Percentiles rank a stretch among this genome's conserved stretches.
Evolutionary conservation across 1,139 yeast genomes (phyloP).

Genomic region (Blastobotrys capitulatus): DNA sequence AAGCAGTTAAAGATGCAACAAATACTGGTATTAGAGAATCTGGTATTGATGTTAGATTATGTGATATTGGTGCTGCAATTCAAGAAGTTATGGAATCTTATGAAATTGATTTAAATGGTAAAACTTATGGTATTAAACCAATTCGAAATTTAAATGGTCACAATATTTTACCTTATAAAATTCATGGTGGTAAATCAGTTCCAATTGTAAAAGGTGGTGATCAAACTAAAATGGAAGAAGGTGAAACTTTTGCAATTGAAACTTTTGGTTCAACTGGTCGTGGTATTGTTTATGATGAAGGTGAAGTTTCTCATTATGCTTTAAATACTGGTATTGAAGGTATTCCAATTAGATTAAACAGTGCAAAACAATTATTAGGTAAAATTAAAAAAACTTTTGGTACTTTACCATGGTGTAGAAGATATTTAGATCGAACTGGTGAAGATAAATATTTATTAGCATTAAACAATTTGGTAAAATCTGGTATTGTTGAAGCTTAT

Average conservation of each 20-base stretch:
- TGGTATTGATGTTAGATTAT: constrained; percentile 91
- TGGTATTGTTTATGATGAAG: constrained; percentile 79
- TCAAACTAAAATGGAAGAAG: constrained; percentile 97
- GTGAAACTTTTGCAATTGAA: constrained; percentile 96
- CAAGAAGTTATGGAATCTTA: constrained; percentile 98
- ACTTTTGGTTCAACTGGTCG: constrained; percentile 96
- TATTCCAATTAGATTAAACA: constrained; percentile 53
- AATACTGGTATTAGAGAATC: constrained; percentile 89
- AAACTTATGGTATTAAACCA: constrained; percentile 76
- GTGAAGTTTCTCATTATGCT: constrained; percentile 94
- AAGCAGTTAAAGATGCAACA: constrained; percentile 89
- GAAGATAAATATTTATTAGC: constrained; percentile 89
- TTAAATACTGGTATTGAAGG: constrained; percentile 46
- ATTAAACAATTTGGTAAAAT: constrained; percentile 77
- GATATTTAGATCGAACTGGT: constrained; percentile 87
- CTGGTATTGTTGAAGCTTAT: constrained; percentile 85
- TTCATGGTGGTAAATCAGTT: constrained; percentile 93
- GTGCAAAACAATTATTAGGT: constrained; percentile 61
- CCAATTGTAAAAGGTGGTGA: constrained; percentile 95
- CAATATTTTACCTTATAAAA: constrained; percentile 72
- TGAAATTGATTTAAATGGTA: constrained; percentile 87
- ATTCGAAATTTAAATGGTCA: constrained; percentile 94
- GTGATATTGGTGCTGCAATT: constrained; percentile 92
- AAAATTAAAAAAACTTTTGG: constrained; percentile 80
- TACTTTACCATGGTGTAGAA: constrained; percentile 92